A percentile compares a stretch with the other conserved stretches of the same genome.
Evolutionary conservation across 2,329 filamentous ascomycete genomes (phyloP).

Genomic region (Cladosporium halotolerans): DNA sequence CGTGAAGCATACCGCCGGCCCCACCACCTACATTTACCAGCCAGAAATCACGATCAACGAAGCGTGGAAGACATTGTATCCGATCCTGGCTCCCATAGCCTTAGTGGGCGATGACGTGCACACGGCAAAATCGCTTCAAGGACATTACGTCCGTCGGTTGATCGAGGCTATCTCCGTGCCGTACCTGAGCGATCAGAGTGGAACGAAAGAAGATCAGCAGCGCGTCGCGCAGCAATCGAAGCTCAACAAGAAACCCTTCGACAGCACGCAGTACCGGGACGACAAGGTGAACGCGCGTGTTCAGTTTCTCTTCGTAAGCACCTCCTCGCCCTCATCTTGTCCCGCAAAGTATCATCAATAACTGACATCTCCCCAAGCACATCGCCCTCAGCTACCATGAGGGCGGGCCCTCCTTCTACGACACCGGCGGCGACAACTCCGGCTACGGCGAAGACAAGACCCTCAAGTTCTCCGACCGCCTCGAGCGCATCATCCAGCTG

Average conservation of each 20-base stretch:
- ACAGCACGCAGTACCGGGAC: constrained; percentile 14
- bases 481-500: constrained; percentile 12
- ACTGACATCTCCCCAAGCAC: constrained; percentile 1
- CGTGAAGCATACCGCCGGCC: constrained; percentile 10
- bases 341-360: neutral
- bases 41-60: neutral
- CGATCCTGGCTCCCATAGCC: neutral
- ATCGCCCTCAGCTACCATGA: constrained; percentile 15
- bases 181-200: neutral
- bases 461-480: constrained; percentile 14
- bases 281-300: constrained; percentile 16
- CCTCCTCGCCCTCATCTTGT: neutral
- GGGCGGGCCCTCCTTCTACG: constrained; percentile 16
- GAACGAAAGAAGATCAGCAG: constrained; percentile 6
- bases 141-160: constrained; percentile 1
- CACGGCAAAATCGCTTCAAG: neutral
- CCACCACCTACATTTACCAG: constrained; percentile 4
- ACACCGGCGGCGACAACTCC: constrained; percentile 18
- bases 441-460: constrained; percentile 20
- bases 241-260: constrained; percentile 11
- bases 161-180: constrained; percentile 6
- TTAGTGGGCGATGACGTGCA: neutral
- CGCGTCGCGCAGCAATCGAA: constrained; percentile 8
- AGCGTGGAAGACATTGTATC: constrained; percentile 1
- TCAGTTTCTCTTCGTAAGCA: constrained; percentile 16